Evolutionary conservation across 2,329 filamentous ascomycete genomes (phyloP).

Genomic region (Coniochaeta sp.): DNA sequence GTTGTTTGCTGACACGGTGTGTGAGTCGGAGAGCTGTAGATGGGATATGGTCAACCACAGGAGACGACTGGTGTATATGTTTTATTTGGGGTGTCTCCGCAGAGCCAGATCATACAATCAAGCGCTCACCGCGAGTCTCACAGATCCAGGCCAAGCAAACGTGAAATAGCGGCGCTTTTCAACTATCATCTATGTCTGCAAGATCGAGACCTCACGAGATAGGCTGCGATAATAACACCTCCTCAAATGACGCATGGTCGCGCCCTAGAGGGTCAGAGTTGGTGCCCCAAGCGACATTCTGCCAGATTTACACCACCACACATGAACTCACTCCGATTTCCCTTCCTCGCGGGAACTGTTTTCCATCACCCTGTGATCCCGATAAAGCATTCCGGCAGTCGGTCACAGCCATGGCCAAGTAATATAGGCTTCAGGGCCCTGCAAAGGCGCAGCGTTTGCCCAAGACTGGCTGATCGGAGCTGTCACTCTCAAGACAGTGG

Average conservation of each 20-base stretch:
- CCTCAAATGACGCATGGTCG: not conserved
- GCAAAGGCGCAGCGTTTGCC: not conserved
- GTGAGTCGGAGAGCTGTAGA: not conserved
- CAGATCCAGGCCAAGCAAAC: not conserved
- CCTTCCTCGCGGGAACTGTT: too few species aligned
- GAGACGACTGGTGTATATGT: not conserved
- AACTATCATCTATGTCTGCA: slow-evolving; percentile 1
- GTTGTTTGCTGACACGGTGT: not conserved
- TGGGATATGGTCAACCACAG: not conserved
- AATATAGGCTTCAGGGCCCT: not conserved
- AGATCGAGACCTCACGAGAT: not conserved
- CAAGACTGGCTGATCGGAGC: not conserved
- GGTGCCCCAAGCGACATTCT: not conserved
- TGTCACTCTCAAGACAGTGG: not conserved
- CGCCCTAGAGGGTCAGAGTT: not conserved
- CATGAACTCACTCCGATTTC: too few species aligned
- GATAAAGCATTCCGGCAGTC: not conserved
- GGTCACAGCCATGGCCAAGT: not conserved
- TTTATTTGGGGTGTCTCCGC: not conserved
- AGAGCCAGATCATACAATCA: too few species aligned
- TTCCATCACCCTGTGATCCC: not conserved
- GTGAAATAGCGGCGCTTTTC: not conserved
- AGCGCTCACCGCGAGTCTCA: not conserved
- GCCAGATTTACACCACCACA: not conserved
- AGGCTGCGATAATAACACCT: not conserved